A percentile compares a stretch with the other conserved stretches of the same genome.
phyloP scores from a whole-genome alignment of 2,329 filamentous ascomycete genomes.

The Exophiala calicioides region DNA sequence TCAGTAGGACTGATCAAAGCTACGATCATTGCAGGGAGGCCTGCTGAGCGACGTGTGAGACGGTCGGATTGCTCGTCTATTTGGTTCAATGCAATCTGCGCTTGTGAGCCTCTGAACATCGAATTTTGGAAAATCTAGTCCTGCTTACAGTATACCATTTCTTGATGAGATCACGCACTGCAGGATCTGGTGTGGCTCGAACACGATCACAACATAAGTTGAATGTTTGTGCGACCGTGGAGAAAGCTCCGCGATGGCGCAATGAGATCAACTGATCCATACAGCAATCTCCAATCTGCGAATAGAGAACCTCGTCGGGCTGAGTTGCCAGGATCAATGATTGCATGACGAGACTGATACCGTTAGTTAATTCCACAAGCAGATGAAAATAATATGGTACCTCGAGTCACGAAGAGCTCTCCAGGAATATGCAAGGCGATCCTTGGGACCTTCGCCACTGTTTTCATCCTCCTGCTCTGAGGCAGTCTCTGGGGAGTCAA shows the following conservation, averaged over 20 bases:
- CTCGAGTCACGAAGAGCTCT: constrained; percentile 92
- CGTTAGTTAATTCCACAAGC: constrained; percentile 26
- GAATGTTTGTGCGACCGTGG: constrained; percentile 88
- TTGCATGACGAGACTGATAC: constrained; percentile 68
- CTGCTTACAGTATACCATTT: constrained; percentile 68
- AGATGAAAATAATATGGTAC: constrained; percentile 46
- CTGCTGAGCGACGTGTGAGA: constrained; percentile 83
- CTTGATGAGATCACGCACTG: constrained; percentile 54
- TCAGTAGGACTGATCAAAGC: constrained; percentile 73
- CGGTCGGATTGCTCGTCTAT: constrained; percentile 77
- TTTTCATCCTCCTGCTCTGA: constrained; percentile 63
- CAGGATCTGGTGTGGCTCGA: constrained; percentile 52
- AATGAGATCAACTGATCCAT: constrained; percentile 81
- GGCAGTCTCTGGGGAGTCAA: constrained; percentile 92
- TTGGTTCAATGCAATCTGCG: constrained; percentile 63
- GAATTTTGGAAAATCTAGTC: constrained; percentile 31
- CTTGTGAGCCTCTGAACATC: not conserved
- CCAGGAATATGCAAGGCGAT: constrained; percentile 92
- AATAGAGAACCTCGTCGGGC: constrained; percentile 59
- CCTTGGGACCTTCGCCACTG: constrained; percentile 76
- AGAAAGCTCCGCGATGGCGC: constrained; percentile 89
- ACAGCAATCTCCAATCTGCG: constrained; percentile 68
- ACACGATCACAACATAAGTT: constrained; percentile 72
- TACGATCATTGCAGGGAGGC: constrained; percentile 82
- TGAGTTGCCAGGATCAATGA: constrained; percentile 53